phyloP scores from a whole-genome alignment of 805 yeast species.

The Dipodascus geniculatus region DNA sequence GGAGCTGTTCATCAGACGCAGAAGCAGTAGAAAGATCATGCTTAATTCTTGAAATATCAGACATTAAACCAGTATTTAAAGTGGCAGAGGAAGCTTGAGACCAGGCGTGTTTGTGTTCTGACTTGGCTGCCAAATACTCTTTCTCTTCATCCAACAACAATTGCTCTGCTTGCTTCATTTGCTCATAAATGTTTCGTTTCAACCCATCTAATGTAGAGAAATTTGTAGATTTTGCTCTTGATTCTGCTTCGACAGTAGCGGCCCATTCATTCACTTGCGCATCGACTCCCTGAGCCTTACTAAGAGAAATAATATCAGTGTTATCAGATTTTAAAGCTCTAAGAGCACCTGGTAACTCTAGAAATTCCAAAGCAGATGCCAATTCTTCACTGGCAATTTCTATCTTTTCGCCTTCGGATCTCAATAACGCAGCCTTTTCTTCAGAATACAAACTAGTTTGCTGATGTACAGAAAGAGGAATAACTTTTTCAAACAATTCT shows the following conservation, averaged over 20 bases:
- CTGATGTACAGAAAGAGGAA: conserved; percentile 82
- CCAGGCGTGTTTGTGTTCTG: conserved; percentile 30
- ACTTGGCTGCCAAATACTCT: conserved; percentile 25
- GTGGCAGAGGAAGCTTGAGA: conserved; percentile 27
- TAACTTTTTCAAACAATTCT: conserved; percentile 63
- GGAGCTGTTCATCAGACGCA: conserved; percentile 42
- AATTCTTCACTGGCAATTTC: conserved; percentile 75
- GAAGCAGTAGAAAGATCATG: conserved; percentile 28
- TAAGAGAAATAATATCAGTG: conserved; percentile 6
- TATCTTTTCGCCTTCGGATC: conserved; percentile 61
- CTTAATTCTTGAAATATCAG: conserved; percentile 23
- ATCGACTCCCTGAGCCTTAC: conserved; percentile 26
- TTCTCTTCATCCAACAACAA: conserved; percentile 25
- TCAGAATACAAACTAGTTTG: conserved; percentile 81
- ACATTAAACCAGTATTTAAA: conserved; percentile 17
- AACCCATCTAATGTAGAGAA: conserved; percentile 23
- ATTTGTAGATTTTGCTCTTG: conserved; percentile 17
- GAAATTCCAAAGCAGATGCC: conserved; percentile 65
- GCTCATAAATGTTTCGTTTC: conserved; percentile 15
- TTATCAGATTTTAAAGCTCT: conserved; percentile 33
- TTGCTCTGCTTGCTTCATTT: conserved; percentile 22
- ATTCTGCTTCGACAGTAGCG: conserved; percentile 21
- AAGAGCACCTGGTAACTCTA: conserved; percentile 61
- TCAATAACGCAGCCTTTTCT: conserved; percentile 64
- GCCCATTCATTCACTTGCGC: conserved; percentile 31